These are phyloP conservation scores for Fusarium kyushuense DNA, from an alignment of 2,329 filamentous ascomycete genomes.

Conservation along the genomic window DNA sequence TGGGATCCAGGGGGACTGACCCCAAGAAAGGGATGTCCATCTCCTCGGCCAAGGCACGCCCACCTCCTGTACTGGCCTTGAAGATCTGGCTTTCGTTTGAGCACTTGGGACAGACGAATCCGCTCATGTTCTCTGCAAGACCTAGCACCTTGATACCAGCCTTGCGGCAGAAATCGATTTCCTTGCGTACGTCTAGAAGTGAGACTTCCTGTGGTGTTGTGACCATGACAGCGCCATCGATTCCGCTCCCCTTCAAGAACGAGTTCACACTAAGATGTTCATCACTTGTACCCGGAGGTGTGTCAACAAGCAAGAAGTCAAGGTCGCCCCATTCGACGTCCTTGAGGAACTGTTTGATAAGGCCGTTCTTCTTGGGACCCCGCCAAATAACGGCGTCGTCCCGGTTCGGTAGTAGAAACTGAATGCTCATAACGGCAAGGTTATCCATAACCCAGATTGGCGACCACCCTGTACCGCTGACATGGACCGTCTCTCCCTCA, in stretches of 20 bases:
- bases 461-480: conserved; percentile 89
- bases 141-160: conserved; percentile 90
- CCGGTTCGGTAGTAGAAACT: conserved; percentile 95
- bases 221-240: conserved; percentile 92
- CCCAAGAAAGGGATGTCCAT: conserved; percentile 91
- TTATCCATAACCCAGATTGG: conserved; percentile 97
- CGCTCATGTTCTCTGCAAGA: conserved; percentile 97
- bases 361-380: conserved; percentile 96
- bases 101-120: conserved; percentile 95
- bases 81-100: conserved; percentile 88
- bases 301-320: conserved; percentile 94
- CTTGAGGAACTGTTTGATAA: conserved; percentile 98
- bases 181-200: conserved; percentile 92
- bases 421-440: conserved; percentile 94
- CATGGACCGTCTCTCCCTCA: conserved; percentile 91
- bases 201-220: conserved; percentile 96
- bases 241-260: conserved; percentile 88
- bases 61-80: conserved; percentile 89
- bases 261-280: conserved; percentile 96
- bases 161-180: conserved; percentile 97
- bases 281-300: conserved; percentile 93
- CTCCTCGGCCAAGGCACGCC: conserved; percentile 81
- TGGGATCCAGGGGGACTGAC: conserved; percentile 88
- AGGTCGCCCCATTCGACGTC: conserved; percentile 98
- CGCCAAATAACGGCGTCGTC: conserved; percentile 98